Conservation (phyloP, 2,329 filamentous ascomycete species). For the Talaromyces sp. region DNA sequence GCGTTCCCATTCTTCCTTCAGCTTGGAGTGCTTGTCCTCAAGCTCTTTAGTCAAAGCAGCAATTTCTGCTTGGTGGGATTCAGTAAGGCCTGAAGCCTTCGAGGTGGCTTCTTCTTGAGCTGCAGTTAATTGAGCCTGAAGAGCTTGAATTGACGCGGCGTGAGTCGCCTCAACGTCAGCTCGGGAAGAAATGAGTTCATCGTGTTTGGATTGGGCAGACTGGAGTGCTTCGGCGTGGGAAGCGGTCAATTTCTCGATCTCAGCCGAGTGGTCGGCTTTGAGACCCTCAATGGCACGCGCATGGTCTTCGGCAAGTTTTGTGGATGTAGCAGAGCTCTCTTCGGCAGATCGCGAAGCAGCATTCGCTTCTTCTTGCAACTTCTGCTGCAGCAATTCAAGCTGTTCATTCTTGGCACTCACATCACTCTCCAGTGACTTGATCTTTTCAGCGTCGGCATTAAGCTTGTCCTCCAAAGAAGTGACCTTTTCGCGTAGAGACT, state of each 20-base stretch:
- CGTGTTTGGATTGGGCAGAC: constrained; percentile 29
- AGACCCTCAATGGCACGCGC: constrained; percentile 25
- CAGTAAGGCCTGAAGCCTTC: constrained; percentile 25
- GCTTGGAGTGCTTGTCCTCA: constrained; percentile 25
- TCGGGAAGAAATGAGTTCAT: constrained; percentile 24
- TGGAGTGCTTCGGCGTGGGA: constrained; percentile 23
- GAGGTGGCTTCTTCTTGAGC: constrained; percentile 19
- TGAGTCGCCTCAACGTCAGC: constrained; percentile 26
- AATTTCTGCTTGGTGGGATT: constrained; percentile 23
- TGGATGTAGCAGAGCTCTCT: constrained; percentile 25
- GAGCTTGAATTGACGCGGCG: neutral
- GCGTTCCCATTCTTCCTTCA: constrained; percentile 34
- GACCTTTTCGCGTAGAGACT: constrained; percentile 30
- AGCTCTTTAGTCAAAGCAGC: constrained; percentile 30
- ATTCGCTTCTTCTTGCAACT: constrained; percentile 28
- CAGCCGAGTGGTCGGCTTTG: constrained; percentile 29
- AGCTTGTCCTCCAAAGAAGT: constrained; percentile 26
- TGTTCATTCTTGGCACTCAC: constrained; percentile 31
- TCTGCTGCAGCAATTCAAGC: constrained; percentile 32
- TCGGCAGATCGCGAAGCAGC: constrained; percentile 29
- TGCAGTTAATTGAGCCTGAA: constrained; percentile 19
- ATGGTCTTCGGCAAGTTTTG: constrained; percentile 26
- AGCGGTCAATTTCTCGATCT: constrained; percentile 26
- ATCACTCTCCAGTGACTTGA: constrained; percentile 28
- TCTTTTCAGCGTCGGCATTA: constrained; percentile 24